Evolutionary conservation across 208 protist genomes (phyloP).

Genomic region (Acanthamoeba sp.): DNA sequence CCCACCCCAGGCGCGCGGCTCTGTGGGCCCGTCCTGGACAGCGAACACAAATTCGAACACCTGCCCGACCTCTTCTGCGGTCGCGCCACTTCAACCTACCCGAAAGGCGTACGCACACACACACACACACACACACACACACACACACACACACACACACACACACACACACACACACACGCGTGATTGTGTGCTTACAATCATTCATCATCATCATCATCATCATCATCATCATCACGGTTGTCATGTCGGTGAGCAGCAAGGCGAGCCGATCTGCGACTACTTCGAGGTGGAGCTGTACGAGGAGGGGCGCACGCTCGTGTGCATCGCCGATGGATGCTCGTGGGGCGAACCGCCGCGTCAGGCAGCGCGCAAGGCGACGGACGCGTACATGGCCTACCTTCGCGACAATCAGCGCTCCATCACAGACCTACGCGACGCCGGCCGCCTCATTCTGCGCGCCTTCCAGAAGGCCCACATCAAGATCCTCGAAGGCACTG

Average conservation of each 20-base stretch:
- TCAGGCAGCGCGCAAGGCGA: not conserved
- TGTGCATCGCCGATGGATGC: slow-evolving; percentile 1
- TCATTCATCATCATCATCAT: too few species aligned
- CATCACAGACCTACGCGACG: not conserved
- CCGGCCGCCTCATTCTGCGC: not conserved
- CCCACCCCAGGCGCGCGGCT: too few species aligned
- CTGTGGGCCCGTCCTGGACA: too few species aligned
- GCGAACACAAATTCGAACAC: too few species aligned
- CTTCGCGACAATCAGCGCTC: not conserved
- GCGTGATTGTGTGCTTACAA: too few species aligned
- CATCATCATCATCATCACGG: too few species aligned
- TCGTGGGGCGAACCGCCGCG: not conserved
- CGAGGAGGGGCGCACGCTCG: not conserved
- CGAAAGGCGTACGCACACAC: too few species aligned
- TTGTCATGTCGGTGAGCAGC: not conserved
- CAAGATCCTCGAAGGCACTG: not conserved
- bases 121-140: too few species aligned
- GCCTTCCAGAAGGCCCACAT: slow-evolving; percentile 10
- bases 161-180: too few species aligned
- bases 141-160: too few species aligned
- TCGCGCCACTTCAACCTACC: too few species aligned
- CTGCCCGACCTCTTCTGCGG: too few species aligned
- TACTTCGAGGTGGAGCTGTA: not conserved
- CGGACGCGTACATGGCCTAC: slow-evolving; percentile 6
- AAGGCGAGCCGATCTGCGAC: slow-evolving; percentile 20